Base-by-base conservation (phyloP, 1,284 basidiomycete species). In the Neonothopanus nambi region DNA sequence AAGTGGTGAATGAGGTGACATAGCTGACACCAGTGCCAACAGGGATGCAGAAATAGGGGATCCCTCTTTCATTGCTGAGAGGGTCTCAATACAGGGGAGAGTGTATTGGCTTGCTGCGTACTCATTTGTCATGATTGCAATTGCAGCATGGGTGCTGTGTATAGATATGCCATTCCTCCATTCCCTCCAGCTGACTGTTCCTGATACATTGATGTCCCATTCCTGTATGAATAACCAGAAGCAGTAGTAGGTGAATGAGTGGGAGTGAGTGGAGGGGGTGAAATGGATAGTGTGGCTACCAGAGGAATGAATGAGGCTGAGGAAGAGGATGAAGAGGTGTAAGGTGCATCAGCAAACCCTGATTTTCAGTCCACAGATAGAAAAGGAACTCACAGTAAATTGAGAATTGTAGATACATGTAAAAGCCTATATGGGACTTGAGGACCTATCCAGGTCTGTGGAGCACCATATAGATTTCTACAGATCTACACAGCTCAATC, bases 121-220 rank as follows among this genome's bases (percentile, higher is more conserved):
- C 51, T 61, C 62, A 50, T 68, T 62, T 7, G 70, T 60, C 12
- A 75, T 50, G 72, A 12, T 65, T 57, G 26, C 62, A 68, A 23
- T 11, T 33, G 30, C 30, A 71, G 68, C n/a, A 74, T 65, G 17
- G 75, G 70, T 3, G 73, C 73, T 7, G 74, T 71, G 49, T 73
- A 69, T 5, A 75, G 71, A 47, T 77, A 81, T 0, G 69, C 70
- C 54, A 72, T 78, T 36, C 58, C 70, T 2, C 35, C n/a, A 28
- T 33, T 30, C 5, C 68, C 61, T 13, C 73, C 67, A 53, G 76
- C 74, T 3, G 74, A 68, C 37, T 80, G 72, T 46, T 81, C 78
- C 30, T 78, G 73, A 57, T 81, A 82, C 2, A 69, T 70, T 6
- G 74, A 63, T 11, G 72, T 65, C n/a, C 65, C 68, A 54, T 59